Conservation (phyloP, 768 basidiomycete genomes). For the Pholiota microspora region DNA sequence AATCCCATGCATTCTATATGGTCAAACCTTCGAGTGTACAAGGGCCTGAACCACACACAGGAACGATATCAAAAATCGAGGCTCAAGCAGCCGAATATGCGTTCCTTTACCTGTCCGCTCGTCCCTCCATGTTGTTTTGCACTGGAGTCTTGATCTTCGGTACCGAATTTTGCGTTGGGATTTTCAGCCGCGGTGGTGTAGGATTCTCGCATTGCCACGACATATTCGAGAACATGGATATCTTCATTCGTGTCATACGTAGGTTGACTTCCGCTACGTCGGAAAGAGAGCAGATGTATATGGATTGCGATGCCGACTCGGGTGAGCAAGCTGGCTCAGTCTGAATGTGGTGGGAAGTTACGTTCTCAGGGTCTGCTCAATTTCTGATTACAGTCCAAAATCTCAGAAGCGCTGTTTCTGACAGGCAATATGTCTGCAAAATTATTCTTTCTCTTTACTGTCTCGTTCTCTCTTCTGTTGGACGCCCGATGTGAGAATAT, state of each 20-base stretch:
- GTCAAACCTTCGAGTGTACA: no score
- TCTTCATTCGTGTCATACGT: slow-evolving; percentile 25
- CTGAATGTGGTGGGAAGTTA: no score
- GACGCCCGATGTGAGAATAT: not conserved
- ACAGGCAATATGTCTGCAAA: no score
- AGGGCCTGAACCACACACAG: not conserved
- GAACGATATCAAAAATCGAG: not conserved
- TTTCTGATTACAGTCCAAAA: no score
- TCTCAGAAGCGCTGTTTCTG: no score
- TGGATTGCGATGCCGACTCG: no score
- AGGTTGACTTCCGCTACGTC: no score
- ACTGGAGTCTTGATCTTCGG: slow-evolving; percentile 28
- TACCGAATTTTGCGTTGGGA: slow-evolving; percentile 25
- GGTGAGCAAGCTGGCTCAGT: no score
- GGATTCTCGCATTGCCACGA: slow-evolving; percentile 21
- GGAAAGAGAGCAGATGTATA: no score
- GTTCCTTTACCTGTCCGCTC: not conserved
- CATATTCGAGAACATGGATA: slow-evolving; percentile 19
- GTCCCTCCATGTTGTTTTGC: slow-evolving; percentile 28
- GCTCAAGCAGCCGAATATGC: not conserved
- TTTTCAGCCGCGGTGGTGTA: slow-evolving; percentile 29
- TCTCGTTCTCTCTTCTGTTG: not conserved
- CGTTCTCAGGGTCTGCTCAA: no score
- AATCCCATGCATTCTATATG: no score
- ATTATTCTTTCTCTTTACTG: not conserved